phyloP scores from a whole-genome alignment of 2,329 filamentous ascomycete species.

The Verticillium dahliae region DNA sequence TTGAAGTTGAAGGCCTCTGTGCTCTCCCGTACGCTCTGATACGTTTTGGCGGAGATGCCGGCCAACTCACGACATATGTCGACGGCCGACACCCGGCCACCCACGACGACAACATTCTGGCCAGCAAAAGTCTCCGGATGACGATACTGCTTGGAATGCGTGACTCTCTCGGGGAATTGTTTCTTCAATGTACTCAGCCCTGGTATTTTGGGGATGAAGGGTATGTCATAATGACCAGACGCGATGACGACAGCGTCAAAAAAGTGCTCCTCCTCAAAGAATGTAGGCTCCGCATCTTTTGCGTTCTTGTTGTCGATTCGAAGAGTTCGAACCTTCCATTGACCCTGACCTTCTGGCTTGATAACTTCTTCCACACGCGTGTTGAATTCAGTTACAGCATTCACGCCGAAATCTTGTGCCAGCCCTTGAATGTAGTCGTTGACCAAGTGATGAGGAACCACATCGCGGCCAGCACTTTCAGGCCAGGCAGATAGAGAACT shows the following conservation, averaged over 20 bases:
- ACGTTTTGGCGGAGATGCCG: constrained; percentile 27
- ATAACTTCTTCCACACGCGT: constrained; percentile 48
- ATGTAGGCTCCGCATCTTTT: constrained; percentile 8
- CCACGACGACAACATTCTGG: constrained; percentile 46
- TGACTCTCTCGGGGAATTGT: constrained; percentile 43
- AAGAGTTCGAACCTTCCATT: constrained; percentile 47
- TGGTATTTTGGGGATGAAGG: constrained; percentile 51
- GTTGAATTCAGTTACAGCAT: constrained; percentile 43
- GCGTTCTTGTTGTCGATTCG: constrained; percentile 25
- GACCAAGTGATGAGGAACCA: constrained; percentile 49
- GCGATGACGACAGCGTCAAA: constrained; percentile 64
- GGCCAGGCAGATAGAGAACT: constrained; percentile 46
- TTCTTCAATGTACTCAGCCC: constrained; percentile 54
- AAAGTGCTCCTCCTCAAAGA: constrained; percentile 22
- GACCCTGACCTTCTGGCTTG: constrained; percentile 32
- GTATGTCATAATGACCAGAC: constrained; percentile 60
- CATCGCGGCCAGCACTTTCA: constrained; percentile 45
- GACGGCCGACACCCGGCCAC: constrained; percentile 39
- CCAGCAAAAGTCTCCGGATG: constrained; percentile 48
- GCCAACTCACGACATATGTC: constrained; percentile 34
- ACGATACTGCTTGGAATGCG: constrained; percentile 69
- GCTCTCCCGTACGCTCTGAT: constrained; percentile 52
- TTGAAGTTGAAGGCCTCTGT: constrained; percentile 49
- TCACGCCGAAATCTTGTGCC: constrained; percentile 40
- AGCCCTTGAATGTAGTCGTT: constrained; percentile 57